Conservation (phyloP, 148 eudicot species). For the Pharnaceum exiguum region DNA sequence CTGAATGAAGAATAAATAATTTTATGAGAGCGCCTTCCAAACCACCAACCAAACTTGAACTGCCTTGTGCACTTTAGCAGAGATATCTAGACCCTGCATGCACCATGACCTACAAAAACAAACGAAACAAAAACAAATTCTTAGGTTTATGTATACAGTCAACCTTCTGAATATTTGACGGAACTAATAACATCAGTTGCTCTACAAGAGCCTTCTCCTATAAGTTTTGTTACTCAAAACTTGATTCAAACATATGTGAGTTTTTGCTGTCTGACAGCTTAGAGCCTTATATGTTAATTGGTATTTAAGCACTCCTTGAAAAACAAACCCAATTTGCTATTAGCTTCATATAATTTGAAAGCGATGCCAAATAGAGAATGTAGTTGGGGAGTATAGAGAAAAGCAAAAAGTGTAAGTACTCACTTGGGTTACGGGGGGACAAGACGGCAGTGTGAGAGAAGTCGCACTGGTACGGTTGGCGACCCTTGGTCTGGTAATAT, state of each 20-base stretch:
- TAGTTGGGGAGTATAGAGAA: too few relatives aligned
- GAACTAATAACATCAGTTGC: too few relatives aligned
- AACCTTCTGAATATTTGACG: too few relatives aligned
- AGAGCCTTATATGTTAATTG: too few relatives aligned
- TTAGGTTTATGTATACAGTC: constrained; percentile 2
- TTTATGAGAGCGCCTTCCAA: constrained; percentile 9
- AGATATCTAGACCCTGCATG: constrained; percentile 19
- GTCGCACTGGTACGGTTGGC: constrained; percentile 29
- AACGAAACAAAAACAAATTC: neutral
- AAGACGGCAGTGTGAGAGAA: constrained; percentile 28
- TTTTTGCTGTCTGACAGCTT: too few relatives aligned
- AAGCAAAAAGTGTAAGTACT: constrained; percentile 7
- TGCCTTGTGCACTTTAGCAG: neutral
- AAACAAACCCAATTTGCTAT: too few relatives aligned
- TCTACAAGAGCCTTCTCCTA: too few relatives aligned
- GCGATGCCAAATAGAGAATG: neutral
- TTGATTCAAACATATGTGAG: too few relatives aligned
- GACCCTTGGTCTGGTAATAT: constrained; percentile 40
- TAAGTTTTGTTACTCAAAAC: too few relatives aligned
- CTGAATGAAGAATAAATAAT: constrained; percentile 10
- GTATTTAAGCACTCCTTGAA: too few relatives aligned
- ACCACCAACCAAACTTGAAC: constrained; percentile 1
- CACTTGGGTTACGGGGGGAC: constrained; percentile 29
- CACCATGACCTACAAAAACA: constrained; percentile 25
- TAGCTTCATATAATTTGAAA: too few relatives aligned